phyloP scores from a whole-genome alignment of 2,329 filamentous ascomycete genomes.

The Venturia oleaginea region DNA sequence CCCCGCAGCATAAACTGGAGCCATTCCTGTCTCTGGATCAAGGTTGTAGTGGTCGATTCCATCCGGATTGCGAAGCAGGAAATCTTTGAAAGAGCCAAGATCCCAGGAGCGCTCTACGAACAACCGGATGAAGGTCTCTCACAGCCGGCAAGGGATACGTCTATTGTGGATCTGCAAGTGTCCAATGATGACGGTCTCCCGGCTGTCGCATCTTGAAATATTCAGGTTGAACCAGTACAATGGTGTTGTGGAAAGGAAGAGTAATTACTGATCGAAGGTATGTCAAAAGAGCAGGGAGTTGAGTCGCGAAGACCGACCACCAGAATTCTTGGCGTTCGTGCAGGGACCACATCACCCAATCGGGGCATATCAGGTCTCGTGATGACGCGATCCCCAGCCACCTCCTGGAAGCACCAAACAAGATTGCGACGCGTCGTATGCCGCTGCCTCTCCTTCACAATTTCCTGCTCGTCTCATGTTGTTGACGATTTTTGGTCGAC shows the following conservation, averaged over 20 bases:
- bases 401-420: background rate
- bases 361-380: background rate
- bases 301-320: no score
- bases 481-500: background rate
- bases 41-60: background rate
- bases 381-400: background rate
- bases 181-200: background rate
- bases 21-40: background rate
- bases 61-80: background rate
- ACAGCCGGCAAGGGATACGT: background rate
- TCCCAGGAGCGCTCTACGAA: background rate
- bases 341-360: background rate
- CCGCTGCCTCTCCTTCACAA: background rate
- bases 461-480: background rate
- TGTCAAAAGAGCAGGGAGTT: no score
- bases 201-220: background rate
- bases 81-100: background rate
- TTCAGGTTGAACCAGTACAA: background rate
- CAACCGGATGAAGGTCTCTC: background rate
- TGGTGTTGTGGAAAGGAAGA: background rate
- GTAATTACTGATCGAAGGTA: no score
- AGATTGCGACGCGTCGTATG: background rate
- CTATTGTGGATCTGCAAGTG: background rate
- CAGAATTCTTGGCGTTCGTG: background rate
- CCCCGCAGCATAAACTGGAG: background rate